Base-by-base conservation (phyloP, 148 eudicot species). In the Rhododendron griersonianum region DNA sequence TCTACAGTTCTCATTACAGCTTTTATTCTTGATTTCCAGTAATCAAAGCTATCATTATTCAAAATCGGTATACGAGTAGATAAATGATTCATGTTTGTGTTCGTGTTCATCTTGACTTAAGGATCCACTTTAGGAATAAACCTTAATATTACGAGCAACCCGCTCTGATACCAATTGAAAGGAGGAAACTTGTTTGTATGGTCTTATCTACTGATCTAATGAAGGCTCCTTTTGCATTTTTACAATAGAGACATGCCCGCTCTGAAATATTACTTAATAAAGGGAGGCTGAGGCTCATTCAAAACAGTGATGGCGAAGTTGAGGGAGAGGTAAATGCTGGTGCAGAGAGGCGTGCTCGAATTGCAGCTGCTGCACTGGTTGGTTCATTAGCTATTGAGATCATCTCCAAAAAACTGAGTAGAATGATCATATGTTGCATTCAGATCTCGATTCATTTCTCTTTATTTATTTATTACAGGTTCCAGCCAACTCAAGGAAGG, bases 271-370 rank as follows among this genome's bases (percentile, higher is more conserved):
- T 95, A 85, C 89, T 88, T 45, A 90, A 63, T 48, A 91, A 93
- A 87, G 99, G 99, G 84, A 93, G 91, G 89, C 92, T 95, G 80
- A 96, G 93, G 90, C 91, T 93, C 76, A 87, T 94, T 89, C 98
- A 94, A 74, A 92, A 95, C 88, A 92, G 92, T 81, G 95, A 92
- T 80, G 99, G 98, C 28, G 91, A 94, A 86, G 89, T 93, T 86
- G 96, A 93, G 83, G 91, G 48, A 4, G 19, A 88, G 45, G 90
- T 94, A 19, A 96, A 93, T 88, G 91, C 92, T 82, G 91, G 90
- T 90, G 91, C 94, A 30, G 99, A 96, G 88, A 87, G 93, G 87
- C 91, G 90, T 87, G 96, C 94, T 65, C 86, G 92, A 80, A 93
- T 90, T 63, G 67, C 91, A 48, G 95, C 93, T 78, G 84, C 90